Percentiles rank a stretch among this genome's conserved stretches.
Evolutionary conservation across 805 yeast species (phyloP).

Genomic region (Yamadazyma phyllophila): DNA sequence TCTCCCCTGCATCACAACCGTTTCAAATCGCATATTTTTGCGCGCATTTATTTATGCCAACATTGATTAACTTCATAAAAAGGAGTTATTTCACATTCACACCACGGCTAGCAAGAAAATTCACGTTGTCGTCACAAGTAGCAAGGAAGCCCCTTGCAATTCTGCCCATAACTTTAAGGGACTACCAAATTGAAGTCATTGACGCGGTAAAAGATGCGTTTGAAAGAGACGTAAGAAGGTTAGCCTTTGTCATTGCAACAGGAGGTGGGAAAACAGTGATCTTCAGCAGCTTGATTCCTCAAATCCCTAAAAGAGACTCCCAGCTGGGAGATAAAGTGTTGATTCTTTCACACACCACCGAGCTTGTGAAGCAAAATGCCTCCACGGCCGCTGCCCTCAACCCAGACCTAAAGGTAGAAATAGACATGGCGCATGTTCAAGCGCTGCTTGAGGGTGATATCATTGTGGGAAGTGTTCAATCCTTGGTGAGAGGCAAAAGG

Average conservation of each 20-base stretch:
- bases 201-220: constrained; percentile 51
- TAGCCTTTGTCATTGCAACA: constrained; percentile 86
- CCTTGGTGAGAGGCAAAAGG: constrained; percentile 48
- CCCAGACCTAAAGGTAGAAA: constrained; percentile 53
- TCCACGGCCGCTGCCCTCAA: constrained; percentile 42
- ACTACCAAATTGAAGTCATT: constrained; percentile 74
- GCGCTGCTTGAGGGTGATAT: constrained; percentile 55
- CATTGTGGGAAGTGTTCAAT: constrained; percentile 73
- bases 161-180: constrained; percentile 21
- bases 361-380: constrained; percentile 71
- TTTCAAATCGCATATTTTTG: too few relatives aligned
- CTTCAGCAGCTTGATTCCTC: constrained; percentile 56
- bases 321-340: constrained; percentile 41
- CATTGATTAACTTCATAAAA: too few relatives aligned
- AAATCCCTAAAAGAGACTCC: constrained; percentile 29
- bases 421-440: constrained; percentile 64
- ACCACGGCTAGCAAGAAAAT: too few relatives aligned
- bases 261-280: constrained; percentile 95
- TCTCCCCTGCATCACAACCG: too few relatives aligned
- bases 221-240: constrained; percentile 45
- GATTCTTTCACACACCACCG: constrained; percentile 78
- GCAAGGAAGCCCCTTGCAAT: too few relatives aligned
- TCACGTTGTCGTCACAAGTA: too few relatives aligned
- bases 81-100: too few relatives aligned
- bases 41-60: too few relatives aligned